Evolutionary conservation across 1,139 yeast genomes (phyloP).

Genomic region (Nakaseomyces kungkrabaensis): DNA sequence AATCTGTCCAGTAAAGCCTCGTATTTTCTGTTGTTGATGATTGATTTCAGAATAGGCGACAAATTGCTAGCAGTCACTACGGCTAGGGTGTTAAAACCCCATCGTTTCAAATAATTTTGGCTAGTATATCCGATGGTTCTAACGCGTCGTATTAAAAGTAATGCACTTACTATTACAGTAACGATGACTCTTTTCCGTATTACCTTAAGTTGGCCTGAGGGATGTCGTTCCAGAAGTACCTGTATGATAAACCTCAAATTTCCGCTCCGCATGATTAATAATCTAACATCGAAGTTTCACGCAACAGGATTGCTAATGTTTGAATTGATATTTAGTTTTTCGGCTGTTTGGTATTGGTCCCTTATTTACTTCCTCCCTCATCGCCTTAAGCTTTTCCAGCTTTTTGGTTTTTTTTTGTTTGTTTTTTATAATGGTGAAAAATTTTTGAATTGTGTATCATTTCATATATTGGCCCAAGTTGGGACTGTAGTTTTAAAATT

Average conservation of each 20-base stretch:
- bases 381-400: too few species aligned
- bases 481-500: constrained; percentile 65
- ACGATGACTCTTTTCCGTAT: background rate
- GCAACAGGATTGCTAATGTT: too few species aligned
- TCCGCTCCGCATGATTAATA: background rate
- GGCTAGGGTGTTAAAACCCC: background rate
- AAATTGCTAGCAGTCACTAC: background rate
- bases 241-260: background rate
- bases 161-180: background rate
- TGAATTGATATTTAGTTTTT: too few species aligned
- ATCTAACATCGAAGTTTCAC: background rate
- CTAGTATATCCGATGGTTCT: background rate
- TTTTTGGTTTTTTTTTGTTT: background rate
- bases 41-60: background rate
- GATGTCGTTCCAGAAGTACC: background rate
- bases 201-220: background rate
- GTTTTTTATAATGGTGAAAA: background rate
- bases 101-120: background rate
- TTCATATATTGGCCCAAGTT: constrained; percentile 45
- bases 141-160: background rate
- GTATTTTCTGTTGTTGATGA: background rate
- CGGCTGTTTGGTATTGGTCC: too few species aligned
- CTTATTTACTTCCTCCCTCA: too few species aligned
- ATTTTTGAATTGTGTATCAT: background rate
- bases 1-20: background rate